A percentile compares a stretch with the other conserved stretches of the same genome.
Evolutionary conservation across 768 basidiomycete species (phyloP).

Genomic region (Trametopsis cervina): DNA sequence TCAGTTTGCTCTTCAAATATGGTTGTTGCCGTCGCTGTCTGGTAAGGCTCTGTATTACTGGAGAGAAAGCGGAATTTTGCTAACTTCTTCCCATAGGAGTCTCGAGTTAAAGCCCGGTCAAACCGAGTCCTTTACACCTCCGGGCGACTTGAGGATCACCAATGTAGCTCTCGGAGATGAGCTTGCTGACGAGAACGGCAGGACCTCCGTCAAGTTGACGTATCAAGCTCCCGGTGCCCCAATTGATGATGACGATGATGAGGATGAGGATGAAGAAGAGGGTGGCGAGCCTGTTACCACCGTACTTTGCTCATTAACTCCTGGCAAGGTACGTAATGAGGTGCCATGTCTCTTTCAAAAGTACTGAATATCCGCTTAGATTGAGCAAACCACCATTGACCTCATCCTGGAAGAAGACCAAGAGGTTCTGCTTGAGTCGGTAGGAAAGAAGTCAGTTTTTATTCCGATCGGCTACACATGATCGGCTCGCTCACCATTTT

Average conservation of each 20-base stretch:
- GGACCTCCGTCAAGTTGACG: conserved; percentile 63
- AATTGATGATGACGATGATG: conserved; percentile 40
- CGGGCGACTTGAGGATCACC: conserved; percentile 70
- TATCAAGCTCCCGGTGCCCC: conserved; percentile 39
- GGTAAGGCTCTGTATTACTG: conserved; percentile 44
- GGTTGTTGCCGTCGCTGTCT: conserved; percentile 58
- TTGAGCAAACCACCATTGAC: conserved; percentile 70
- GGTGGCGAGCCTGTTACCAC: conserved; percentile 35
- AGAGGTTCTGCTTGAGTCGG: conserved; percentile 59
- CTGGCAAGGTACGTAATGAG: conserved; percentile 59
- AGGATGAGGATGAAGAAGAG: conserved; percentile 18
- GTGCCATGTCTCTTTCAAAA: too few species aligned
- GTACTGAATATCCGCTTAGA: conserved; percentile 42
- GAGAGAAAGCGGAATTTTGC: too few species aligned
- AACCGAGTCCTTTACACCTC: conserved; percentile 48
- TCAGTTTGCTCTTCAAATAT: conserved; percentile 27
- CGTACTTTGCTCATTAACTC: conserved; percentile 73
- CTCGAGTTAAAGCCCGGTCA: conserved; percentile 50
- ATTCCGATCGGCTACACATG: conserved; percentile 38
- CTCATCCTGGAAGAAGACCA: conserved; percentile 64
- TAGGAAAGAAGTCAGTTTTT: conserved; percentile 71
- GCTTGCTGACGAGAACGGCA: conserved; percentile 49
- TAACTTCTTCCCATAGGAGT: too few species aligned
- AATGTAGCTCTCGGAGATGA: conserved; percentile 77
- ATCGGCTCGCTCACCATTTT: conserved; percentile 45